Evolutionary conservation across 1,284 basidiomycete genomes (phyloP).

Genomic region (Puccinia novopanici): DNA sequence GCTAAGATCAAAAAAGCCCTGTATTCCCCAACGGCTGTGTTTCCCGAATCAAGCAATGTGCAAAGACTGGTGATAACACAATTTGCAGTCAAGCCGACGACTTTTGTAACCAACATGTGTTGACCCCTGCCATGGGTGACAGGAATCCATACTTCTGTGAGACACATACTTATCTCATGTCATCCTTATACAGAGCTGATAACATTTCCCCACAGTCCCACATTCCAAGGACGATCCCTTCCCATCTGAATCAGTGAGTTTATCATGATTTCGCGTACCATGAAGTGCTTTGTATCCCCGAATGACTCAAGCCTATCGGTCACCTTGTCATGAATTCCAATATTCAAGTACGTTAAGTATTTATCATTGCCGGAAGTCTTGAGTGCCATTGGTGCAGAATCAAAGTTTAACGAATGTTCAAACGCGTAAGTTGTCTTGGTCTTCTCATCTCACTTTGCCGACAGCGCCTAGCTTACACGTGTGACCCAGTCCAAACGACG

Average conservation of each 20-base stretch:
- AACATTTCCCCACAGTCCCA: background rate
- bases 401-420: slow-evolving; percentile 37
- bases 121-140: slow-evolving; percentile 18
- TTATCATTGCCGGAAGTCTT: slow-evolving; percentile 21
- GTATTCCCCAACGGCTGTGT: slow-evolving; percentile 25
- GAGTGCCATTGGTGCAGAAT: slow-evolving; percentile 40
- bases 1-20: slow-evolving; percentile 7
- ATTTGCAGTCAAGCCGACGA: slow-evolving; percentile 38
- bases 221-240: slow-evolving; percentile 10
- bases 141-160: slow-evolving; percentile 47
- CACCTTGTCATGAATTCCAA: background rate
- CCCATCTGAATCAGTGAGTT: slow-evolving; percentile 35
- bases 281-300: background rate
- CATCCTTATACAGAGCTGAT: background rate
- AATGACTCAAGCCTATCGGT: background rate
- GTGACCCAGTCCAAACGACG: slow-evolving; percentile 2
- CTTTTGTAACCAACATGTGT: slow-evolving; percentile 27
- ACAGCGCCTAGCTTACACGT: background rate
- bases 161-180: background rate
- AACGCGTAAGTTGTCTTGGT: slow-evolving; percentile 33
- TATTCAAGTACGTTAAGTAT: slow-evolving; percentile 36
- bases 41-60: slow-evolving; percentile 33
- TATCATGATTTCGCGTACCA: background rate
- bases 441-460: background rate
- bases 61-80: slow-evolving; percentile 17